These are phyloP conservation scores for Blastobotrys petasosporus DNA, from an alignment of 1,139 yeast genomes.

Conservation along the genomic window DNA sequence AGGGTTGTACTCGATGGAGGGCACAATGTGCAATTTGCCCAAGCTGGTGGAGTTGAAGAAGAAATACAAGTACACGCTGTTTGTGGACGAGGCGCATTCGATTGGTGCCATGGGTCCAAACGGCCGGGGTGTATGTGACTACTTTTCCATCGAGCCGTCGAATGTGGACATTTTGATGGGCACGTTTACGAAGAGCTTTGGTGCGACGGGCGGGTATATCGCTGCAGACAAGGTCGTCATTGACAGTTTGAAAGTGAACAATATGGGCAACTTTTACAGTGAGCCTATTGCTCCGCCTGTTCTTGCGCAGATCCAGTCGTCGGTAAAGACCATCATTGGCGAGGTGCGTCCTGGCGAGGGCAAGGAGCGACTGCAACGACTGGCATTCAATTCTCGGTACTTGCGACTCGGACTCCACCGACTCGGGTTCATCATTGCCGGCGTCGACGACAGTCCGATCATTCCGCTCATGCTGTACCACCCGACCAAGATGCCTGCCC, in stretches of 20 bases:
- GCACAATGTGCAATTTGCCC: conserved; percentile 87
- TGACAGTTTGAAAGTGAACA: conserved; percentile 65
- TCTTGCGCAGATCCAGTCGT: conserved; percentile 76
- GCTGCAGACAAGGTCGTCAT: conserved; percentile 67
- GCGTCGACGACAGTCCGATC: conserved; percentile 96
- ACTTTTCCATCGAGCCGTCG: conserved; percentile 70
- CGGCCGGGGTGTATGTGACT: conserved; percentile 94
- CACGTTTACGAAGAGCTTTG: conserved; percentile 93
- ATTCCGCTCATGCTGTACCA: conserved; percentile 81
- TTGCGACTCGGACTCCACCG: conserved; percentile 83
- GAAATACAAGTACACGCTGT: conserved; percentile 82
- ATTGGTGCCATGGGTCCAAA: conserved; percentile 94
- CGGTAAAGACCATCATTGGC: conserved; percentile 74
- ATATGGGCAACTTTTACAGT: conserved; percentile 69
- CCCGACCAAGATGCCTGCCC: conserved; percentile 92
- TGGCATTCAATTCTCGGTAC: conserved; percentile 93
- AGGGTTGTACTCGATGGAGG: conserved; percentile 97
- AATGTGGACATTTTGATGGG: conserved; percentile 91
- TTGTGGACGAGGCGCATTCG: conserved; percentile 97
- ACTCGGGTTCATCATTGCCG: conserved; percentile 88
- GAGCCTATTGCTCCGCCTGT: conserved; percentile 91
- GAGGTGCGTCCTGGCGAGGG: conserved; percentile 91
- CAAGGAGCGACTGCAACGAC: conserved; percentile 78
- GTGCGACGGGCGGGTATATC: conserved; percentile 97
- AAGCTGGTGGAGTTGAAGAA: conserved; percentile 65